phyloP scores from a whole-genome alignment of 1,139 yeast species.

The Candida sp. region DNA sequence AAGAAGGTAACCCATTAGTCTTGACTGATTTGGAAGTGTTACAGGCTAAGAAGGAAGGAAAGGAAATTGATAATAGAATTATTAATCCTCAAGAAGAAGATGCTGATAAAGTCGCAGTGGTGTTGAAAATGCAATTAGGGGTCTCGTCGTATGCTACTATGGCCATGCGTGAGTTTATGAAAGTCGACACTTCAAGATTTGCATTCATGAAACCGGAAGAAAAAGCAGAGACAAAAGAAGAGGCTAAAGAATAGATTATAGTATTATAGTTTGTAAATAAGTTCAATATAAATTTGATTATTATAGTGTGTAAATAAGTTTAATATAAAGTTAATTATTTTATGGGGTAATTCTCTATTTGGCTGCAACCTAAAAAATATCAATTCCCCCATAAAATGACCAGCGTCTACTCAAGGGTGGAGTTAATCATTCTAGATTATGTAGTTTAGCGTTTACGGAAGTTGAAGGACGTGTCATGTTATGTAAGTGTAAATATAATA shows the following conservation, averaged over 20 bases:
- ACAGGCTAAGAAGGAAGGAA: conserved; percentile 33
- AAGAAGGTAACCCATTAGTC: conserved; percentile 66
- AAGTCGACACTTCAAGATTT: conserved; percentile 68
- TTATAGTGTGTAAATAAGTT: too few species aligned
- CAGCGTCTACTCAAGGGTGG: too few species aligned
- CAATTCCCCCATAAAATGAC: neutral
- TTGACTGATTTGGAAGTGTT: conserved; percentile 79
- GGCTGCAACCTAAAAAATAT: neutral
- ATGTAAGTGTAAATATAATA: too few species aligned
- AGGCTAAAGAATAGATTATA: neutral
- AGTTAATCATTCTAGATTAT: too few species aligned
- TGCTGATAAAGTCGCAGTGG: conserved; percentile 63
- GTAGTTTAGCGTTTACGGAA: too few species aligned
- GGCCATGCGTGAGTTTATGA: conserved; percentile 93
- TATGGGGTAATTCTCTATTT: neutral
- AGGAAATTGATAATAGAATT: conserved; percentile 17
- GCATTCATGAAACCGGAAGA: conserved; percentile 12
- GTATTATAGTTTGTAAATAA: neutral
- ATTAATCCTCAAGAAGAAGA: conserved; percentile 25
- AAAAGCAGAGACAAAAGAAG: neutral
- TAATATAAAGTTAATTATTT: too few species aligned
- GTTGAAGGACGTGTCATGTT: too few species aligned
- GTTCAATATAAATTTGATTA: neutral
- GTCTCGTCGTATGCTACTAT: conserved; percentile 95
- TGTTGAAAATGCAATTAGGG: conserved; percentile 74